Evolutionary conservation across 2,329 filamentous ascomycete genomes (phyloP).

Genomic region (Celoporthe dispersa): DNA sequence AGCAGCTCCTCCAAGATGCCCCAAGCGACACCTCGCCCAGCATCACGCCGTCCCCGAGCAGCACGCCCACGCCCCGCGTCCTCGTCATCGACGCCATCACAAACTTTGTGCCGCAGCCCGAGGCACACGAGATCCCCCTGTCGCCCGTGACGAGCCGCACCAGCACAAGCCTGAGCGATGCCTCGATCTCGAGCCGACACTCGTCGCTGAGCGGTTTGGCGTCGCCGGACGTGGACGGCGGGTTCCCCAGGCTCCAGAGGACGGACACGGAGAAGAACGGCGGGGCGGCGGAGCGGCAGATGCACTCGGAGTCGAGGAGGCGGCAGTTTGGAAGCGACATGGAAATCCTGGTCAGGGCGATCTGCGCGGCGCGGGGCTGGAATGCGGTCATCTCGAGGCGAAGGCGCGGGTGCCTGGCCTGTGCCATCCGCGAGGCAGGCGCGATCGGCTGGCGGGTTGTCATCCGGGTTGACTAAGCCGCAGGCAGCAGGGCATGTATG

Average conservation of each 20-base stretch:
- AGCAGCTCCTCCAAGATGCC: slow-evolving; percentile 49
- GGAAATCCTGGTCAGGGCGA: slow-evolving; percentile 71
- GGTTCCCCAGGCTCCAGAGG: slow-evolving; percentile 6
- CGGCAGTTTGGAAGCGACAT: slow-evolving; percentile 67
- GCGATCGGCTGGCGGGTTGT: slow-evolving; percentile 72
- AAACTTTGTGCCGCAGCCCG: slow-evolving; percentile 50
- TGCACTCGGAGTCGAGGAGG: slow-evolving; percentile 60
- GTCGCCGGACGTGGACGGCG: slow-evolving; percentile 16
- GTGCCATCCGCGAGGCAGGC: slow-evolving; percentile 75
- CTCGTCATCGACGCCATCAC: slow-evolving; percentile 69
- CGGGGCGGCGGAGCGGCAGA: slow-evolving; percentile 49
- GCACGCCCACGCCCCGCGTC: slow-evolving; percentile 46
- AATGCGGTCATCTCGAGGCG: slow-evolving; percentile 73
- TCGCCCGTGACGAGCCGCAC: slow-evolving; percentile 52
- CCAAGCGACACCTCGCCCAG: slow-evolving; percentile 40
- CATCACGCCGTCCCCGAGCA: slow-evolving; percentile 37
- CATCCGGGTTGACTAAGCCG: slow-evolving; percentile 57
- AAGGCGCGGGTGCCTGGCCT: slow-evolving; percentile 71
- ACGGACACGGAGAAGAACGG: slow-evolving; percentile 15
- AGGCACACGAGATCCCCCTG: slow-evolving; percentile 50
- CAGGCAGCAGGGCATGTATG: not conserved
- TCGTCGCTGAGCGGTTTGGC: slow-evolving; percentile 25
- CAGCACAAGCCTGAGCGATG: slow-evolving; percentile 32
- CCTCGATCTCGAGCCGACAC: slow-evolving; percentile 20
- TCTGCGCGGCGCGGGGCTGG: slow-evolving; percentile 75